phyloP scores from a whole-genome alignment of 1,284 basidiomycete genomes.

The Ustilago trichophora region DNA sequence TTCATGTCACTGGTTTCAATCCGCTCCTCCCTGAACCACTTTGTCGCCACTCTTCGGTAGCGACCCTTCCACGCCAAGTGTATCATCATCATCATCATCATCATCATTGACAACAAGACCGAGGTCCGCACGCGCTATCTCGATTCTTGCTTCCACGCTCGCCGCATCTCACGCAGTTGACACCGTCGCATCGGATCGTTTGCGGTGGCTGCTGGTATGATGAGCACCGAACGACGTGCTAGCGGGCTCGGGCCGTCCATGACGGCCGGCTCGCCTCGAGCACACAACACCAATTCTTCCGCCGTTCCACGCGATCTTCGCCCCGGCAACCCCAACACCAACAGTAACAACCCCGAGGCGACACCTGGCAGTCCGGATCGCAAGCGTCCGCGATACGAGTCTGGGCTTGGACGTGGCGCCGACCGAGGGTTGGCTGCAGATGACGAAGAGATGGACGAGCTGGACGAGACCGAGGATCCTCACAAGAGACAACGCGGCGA shows the following conservation, averaged over 20 bases:
- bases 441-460: conserved; percentile 41
- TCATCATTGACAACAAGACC: no score
- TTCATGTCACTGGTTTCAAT: no score
- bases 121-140: no score
- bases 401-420: conserved; percentile 2
- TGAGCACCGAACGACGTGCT: conserved; percentile 46
- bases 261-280: conserved; percentile 26
- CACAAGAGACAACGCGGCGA: conserved; percentile 18
- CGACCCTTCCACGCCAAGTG: no score
- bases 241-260: conserved; percentile 24
- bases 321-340: conserved; percentile 4
- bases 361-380: conserved; percentile 23
- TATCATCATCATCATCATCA: no score
- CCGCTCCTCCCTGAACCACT: no score
- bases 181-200: not conserved
- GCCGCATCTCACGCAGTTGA: not conserved
- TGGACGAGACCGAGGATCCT: conserved; percentile 27
- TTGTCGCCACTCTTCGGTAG: no score
- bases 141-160: no score
- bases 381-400: conserved; percentile 36
- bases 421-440: not conserved
- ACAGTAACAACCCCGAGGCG: no score
- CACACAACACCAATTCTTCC: conserved; percentile 9
- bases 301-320: conserved; percentile 27
- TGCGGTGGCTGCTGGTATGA: conserved; percentile 27